phyloP scores from a whole-genome alignment of 176 grass and related monocot species.

The Chloris gayana region DNA sequence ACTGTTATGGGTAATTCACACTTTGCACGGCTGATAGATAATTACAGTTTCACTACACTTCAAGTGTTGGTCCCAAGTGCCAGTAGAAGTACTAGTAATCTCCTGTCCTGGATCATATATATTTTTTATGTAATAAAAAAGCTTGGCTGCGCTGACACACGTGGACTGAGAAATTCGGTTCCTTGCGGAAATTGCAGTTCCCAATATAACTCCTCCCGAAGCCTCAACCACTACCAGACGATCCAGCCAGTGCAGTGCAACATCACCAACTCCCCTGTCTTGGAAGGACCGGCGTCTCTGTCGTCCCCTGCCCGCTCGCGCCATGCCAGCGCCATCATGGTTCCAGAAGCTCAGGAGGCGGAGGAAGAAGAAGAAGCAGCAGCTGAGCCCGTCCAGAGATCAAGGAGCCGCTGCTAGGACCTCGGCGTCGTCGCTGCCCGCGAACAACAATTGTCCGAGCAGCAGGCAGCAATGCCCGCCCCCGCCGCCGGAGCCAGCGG shows the following conservation, averaged over 20 bases:
- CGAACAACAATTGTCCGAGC: not conserved
- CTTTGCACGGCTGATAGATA: not conserved
- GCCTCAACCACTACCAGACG: no score
- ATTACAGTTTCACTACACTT: not conserved
- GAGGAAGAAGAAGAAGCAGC: slow-evolving; percentile 36
- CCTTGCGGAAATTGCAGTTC: not conserved
- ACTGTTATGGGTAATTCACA: not conserved
- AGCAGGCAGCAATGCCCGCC: not conserved
- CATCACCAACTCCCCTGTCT: not conserved
- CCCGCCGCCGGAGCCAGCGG: not conserved
- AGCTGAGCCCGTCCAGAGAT: slow-evolving; percentile 6
- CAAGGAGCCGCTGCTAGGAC: not conserved
- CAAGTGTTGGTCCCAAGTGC: not conserved
- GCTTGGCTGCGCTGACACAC: not conserved
- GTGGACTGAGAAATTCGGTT: not conserved
- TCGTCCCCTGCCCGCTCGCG: not conserved
- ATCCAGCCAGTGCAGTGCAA: no score
- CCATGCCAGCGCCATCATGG: slow-evolving; percentile 70
- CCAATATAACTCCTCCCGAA: not conserved
- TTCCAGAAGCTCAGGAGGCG: slow-evolving; percentile 77
- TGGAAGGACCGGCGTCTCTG: not conserved
- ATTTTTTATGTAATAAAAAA: not conserved
- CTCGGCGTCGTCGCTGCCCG: not conserved
- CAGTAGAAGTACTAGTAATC: not conserved
- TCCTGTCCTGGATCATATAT: not conserved